Evolutionary conservation across 2,329 filamentous ascomycete genomes (phyloP).

Genomic region (Verticillium dahliae): DNA sequence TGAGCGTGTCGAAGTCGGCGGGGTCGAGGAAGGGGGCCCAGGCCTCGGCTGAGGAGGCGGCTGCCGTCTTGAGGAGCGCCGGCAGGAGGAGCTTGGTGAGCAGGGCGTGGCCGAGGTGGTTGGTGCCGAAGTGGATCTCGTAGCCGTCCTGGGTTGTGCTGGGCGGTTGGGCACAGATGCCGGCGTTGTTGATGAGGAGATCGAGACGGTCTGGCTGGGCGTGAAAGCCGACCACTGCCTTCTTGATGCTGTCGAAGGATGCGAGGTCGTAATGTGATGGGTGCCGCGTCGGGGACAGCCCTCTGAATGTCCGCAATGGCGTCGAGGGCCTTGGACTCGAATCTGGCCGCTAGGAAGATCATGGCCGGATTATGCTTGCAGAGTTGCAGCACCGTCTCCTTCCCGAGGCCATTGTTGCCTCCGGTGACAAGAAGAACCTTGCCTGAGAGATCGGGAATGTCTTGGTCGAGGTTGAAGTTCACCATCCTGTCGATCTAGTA

Average conservation of each 20-base stretch:
- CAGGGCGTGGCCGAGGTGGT: constrained; percentile 40
- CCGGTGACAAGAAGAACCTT: constrained; percentile 48
- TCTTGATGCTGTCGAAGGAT: constrained; percentile 32
- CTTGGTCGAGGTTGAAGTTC: constrained; percentile 13
- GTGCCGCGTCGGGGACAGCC: background rate
- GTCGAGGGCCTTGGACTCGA: constrained; percentile 24
- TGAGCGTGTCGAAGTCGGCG: constrained; percentile 11
- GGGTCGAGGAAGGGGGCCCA: constrained; percentile 1
- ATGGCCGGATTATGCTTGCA: constrained; percentile 20
- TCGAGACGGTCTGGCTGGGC: constrained; percentile 28
- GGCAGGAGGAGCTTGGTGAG: constrained; percentile 30
- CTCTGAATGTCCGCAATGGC: constrained; percentile 26
- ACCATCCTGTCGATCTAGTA: background rate
- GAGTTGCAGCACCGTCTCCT: constrained; percentile 21
- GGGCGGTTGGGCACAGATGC: constrained; percentile 29
- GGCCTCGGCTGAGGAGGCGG: constrained; percentile 8
- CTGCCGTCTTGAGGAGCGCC: constrained; percentile 18
- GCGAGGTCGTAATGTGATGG: constrained; percentile 32
- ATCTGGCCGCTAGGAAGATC: constrained; percentile 20
- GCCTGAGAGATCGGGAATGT: constrained; percentile 35
- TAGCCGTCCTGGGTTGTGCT: constrained; percentile 36
- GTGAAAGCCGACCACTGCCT: constrained; percentile 28
- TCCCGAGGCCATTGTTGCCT: constrained; percentile 26
- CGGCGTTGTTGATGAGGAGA: constrained; percentile 39
- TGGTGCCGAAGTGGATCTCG: constrained; percentile 41